phyloP scores from a whole-genome alignment of 306 rosid genomes.

The Gastrolobium villosum region DNA sequence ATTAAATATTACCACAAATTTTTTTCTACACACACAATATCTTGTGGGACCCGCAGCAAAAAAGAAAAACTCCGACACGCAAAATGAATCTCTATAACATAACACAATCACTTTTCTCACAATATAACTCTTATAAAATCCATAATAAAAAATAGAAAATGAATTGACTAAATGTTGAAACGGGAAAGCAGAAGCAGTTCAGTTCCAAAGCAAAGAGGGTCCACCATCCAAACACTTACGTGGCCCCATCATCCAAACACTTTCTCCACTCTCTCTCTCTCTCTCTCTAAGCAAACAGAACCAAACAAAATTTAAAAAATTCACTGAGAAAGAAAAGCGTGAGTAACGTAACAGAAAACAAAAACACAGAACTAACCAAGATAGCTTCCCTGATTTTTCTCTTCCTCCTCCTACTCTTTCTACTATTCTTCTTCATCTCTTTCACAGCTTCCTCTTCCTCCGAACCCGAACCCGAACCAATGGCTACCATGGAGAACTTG shows the following conservation, averaged over 20 bases:
- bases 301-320: conserved; percentile 22
- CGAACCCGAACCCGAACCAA: conserved; percentile 26
- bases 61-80: too few species aligned
- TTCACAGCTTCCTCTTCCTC: not conserved
- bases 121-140: too few species aligned
- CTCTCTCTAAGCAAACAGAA: not conserved
- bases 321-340: not conserved
- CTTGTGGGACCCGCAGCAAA: too few species aligned
- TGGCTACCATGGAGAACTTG: conserved; percentile 65
- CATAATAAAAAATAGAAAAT: conserved; percentile 2
- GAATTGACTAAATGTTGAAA: not conserved
- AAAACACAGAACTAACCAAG: conserved; percentile 36
- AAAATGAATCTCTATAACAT: too few species aligned
- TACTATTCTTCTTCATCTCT: conserved; percentile 21
- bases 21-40: too few species aligned
- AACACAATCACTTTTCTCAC: too few species aligned
- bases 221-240: conserved; percentile 32
- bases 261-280: not conserved
- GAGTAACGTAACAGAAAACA: conserved; percentile 36
- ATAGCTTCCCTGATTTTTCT: conserved; percentile 49
- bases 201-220: not conserved
- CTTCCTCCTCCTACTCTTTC: conserved; percentile 9
- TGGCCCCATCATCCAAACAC: conserved; percentile 33
- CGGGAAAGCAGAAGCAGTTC: not conserved
- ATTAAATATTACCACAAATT: too few species aligned